Percentiles rank a stretch among this genome's conserved stretches.
These are phyloP conservation scores for Glycyrrhiza uralensis DNA, from an alignment of 306 rosid genomes.

Conservation along the genomic window DNA sequence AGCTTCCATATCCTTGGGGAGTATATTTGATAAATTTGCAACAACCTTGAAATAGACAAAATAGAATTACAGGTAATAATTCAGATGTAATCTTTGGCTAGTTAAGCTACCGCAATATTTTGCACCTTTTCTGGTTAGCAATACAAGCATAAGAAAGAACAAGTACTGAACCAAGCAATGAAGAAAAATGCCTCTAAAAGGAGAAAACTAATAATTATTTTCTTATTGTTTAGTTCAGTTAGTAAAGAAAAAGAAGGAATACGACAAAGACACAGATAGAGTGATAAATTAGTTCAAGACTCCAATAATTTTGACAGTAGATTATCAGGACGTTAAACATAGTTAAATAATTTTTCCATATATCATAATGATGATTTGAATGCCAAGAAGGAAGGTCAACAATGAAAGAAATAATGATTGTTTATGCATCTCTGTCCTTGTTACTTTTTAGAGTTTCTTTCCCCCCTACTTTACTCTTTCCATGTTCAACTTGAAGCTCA, in stretches of 20 bases:
- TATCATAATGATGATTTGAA: slow-evolving; percentile 12
- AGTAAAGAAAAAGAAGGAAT: slow-evolving; percentile 8
- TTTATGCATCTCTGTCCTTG: not conserved
- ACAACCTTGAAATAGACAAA: slow-evolving; percentile 53
- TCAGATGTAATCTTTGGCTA: slow-evolving; percentile 27
- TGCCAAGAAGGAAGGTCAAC: slow-evolving; percentile 1
- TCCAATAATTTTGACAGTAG: not conserved
- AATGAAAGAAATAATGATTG: slow-evolving; percentile 18
- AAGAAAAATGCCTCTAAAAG: slow-evolving; percentile 9
- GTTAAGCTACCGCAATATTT: slow-evolving; percentile 15
- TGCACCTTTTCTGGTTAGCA: slow-evolving; percentile 12
- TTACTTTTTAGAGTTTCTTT: not conserved
- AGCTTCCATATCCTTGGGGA: slow-evolving; percentile 89
- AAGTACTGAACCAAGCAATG: slow-evolving; percentile 14
- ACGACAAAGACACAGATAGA: not conserved
- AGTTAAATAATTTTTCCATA: slow-evolving; percentile 6
- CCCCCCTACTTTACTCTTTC: not conserved
- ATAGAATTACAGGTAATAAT: not conserved
- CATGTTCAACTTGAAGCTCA: slow-evolving; percentile 17
- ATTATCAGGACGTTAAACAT: slow-evolving; percentile 11
- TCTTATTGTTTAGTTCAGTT: slow-evolving; percentile 9
- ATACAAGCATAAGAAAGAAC: not conserved
- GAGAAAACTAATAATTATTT: not conserved
- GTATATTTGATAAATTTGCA: slow-evolving; percentile 61
- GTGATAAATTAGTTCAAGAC: slow-evolving; percentile 2